Evolutionary conservation across 2,329 filamentous ascomycete genomes (phyloP).

Genomic region (Helotiales sp.): DNA sequence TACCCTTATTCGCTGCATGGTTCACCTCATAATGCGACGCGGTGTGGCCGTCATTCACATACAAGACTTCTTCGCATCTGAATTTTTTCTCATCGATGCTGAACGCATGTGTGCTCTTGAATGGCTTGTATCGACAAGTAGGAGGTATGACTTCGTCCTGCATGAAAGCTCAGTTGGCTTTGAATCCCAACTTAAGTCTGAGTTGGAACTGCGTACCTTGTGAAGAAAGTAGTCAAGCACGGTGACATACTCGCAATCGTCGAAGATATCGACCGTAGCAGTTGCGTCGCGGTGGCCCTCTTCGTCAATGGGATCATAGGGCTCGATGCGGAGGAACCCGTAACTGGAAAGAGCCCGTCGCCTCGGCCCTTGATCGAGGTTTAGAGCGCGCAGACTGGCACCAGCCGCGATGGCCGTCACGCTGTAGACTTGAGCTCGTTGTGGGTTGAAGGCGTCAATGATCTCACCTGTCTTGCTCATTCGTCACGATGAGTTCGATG

Average conservation of each 20-base stretch:
- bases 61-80: constrained; percentile 30
- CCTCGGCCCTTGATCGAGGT: background rate
- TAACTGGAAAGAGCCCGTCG: background rate
- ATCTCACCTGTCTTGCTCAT: constrained; percentile 8
- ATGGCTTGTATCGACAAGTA: background rate
- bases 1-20: constrained; percentile 23
- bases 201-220: background rate
- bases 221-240: background rate
- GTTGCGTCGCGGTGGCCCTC: background rate
- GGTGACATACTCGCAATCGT: background rate
- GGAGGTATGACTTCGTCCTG: background rate
- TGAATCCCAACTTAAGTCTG: too few species aligned
- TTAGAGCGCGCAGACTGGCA: background rate
- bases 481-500: constrained; percentile 16
- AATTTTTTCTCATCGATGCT: background rate
- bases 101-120: background rate
- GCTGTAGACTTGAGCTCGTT: background rate
- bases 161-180: background rate
- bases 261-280: background rate
- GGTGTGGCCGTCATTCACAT: constrained; percentile 25
- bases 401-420: background rate
- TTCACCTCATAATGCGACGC: constrained; percentile 17
- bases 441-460: too few species aligned
- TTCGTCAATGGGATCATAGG: background rate
- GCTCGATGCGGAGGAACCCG: background rate